A percentile compares a stretch with the other conserved stretches of the same genome.
Conservation (phyloP, 495 filamentous ascomycete genomes). For the Chlorociboria aeruginascens region DNA sequence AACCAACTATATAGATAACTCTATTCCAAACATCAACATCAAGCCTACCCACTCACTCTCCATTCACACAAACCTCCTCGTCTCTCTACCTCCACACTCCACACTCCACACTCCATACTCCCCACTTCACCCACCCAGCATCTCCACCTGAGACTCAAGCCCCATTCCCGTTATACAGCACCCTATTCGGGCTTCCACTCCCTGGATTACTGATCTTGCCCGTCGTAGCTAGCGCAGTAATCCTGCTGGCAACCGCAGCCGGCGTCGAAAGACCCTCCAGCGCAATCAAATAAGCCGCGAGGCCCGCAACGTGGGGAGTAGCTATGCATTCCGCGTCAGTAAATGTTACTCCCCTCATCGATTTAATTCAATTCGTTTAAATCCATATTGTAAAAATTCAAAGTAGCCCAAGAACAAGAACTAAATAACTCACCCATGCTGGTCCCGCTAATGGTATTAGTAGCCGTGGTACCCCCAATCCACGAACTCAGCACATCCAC, state of each 20-base stretch:
- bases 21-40: too few species aligned
- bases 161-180: too few species aligned
- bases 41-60: too few species aligned
- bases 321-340: conserved; percentile 32
- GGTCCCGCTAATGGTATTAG: conserved; percentile 40
- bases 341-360: background rate
- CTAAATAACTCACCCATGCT: conserved; percentile 36
- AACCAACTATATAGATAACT: too few species aligned
- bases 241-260: conserved; percentile 1
- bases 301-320: conserved; percentile 44
- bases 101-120: too few species aligned
- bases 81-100: too few species aligned
- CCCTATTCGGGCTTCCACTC: too few species aligned
- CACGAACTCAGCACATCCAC: conserved; percentile 28
- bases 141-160: too few species aligned
- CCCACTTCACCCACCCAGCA: too few species aligned
- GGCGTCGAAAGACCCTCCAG: conserved; percentile 10
- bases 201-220: too few species aligned
- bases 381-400: conserved; percentile 15
- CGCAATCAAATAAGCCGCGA: conserved; percentile 43
- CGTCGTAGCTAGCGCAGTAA: conserved; percentile 8
- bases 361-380: too few species aligned
- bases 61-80: too few species aligned
- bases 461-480: conserved; percentile 33
- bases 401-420: conserved; percentile 23